phyloP scores from a whole-genome alignment of 768 basidiomycete genomes.

The Infundibulicybe gibba region DNA sequence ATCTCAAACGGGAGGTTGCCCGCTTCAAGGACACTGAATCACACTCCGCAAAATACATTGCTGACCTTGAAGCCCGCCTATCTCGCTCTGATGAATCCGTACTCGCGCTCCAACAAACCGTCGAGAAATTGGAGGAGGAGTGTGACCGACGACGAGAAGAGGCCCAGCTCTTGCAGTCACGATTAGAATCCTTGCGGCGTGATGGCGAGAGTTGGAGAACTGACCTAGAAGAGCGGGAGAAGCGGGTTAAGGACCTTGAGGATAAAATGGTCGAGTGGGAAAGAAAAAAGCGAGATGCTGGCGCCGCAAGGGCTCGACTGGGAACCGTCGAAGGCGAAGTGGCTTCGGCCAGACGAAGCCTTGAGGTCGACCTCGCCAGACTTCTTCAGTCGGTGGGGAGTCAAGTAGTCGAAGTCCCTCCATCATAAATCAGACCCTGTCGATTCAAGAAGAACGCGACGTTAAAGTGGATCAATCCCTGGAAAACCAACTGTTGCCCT shows the following conservation, averaged over 20 bases:
- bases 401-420: slow-evolving; percentile 14
- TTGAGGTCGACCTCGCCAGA: slow-evolving; percentile 48
- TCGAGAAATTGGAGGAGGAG: slow-evolving; percentile 77
- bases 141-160: slow-evolving; percentile 71
- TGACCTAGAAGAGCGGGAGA: slow-evolving; percentile 84
- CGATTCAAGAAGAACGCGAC: slow-evolving; percentile 18
- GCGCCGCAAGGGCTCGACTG: slow-evolving; percentile 62
- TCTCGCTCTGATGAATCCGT: slow-evolving; percentile 77
- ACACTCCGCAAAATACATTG: slow-evolving; percentile 74
- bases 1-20: slow-evolving; percentile 79
- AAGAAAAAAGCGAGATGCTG: slow-evolving; percentile 62
- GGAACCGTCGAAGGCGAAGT: slow-evolving; percentile 69
- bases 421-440: slow-evolving; percentile 18
- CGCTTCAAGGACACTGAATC: slow-evolving; percentile 75
- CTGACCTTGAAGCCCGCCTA: slow-evolving; percentile 81
- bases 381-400: slow-evolving; percentile 10
- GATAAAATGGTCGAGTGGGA: slow-evolving; percentile 77
- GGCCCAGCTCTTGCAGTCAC: slow-evolving; percentile 64
- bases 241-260: slow-evolving; percentile 72
- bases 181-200: slow-evolving; percentile 62
- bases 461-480: slow-evolving; percentile 33
- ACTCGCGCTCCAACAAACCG: slow-evolving; percentile 58
- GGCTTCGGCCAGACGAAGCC: slow-evolving; percentile 60
- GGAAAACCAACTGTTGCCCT: slow-evolving; percentile 68
- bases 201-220: slow-evolving; percentile 81